Percentiles rank a stretch among this genome's conserved stretches.
Conservation (phyloP, 164 flowering plant genomes). For the Nelumbo lutea region DNA sequence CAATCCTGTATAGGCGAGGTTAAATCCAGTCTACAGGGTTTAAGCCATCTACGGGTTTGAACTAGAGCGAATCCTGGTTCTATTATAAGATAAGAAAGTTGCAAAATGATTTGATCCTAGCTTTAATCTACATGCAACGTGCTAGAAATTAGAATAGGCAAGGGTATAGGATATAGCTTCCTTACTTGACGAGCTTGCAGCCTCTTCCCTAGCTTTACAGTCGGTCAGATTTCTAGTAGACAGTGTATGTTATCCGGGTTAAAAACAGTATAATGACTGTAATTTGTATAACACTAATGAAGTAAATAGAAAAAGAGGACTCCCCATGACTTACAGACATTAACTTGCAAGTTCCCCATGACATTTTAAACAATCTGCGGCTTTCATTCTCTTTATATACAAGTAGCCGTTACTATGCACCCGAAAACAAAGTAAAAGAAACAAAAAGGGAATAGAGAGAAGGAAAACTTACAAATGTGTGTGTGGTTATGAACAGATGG, state of each 20-base stretch:
- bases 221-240: not conserved
- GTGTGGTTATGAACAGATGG: conserved; percentile 41
- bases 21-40: no score
- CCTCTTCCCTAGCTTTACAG: not conserved
- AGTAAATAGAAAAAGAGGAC: not conserved
- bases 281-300: conserved; percentile 4
- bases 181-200: not conserved
- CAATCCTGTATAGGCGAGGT: no score
- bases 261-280: not conserved
- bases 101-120: no score
- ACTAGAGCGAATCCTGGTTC: no score
- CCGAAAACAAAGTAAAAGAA: conserved; percentile 5
- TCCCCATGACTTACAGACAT: conserved; percentile 16
- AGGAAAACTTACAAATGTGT: conserved; percentile 17
- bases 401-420: conserved; percentile 38
- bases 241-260: not conserved
- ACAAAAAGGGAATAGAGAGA: conserved; percentile 6
- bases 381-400: conserved; percentile 53
- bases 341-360: conserved; percentile 13
- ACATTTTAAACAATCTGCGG: conserved; percentile 23
- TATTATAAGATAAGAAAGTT: no score
- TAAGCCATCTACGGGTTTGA: no score
- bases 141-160: no score
- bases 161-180: not conserved
- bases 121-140: no score